Conservation (phyloP, 2,329 filamentous ascomycete species). For the Colletotrichum sp. region DNA sequence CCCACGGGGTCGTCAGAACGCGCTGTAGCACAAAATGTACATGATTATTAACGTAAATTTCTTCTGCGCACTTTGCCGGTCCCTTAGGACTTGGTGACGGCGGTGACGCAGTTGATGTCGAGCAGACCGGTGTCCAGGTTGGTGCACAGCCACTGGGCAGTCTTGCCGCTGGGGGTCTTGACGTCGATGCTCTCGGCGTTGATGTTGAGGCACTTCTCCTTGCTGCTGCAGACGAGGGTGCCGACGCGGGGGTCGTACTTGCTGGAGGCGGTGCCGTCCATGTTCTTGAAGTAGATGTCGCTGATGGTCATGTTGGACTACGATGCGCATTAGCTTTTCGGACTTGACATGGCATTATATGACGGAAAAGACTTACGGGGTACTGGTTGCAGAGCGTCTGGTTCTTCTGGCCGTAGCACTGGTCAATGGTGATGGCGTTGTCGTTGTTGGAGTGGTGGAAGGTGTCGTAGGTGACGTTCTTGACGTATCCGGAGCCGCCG, state of each 20-base stretch:
- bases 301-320: slow-evolving; percentile 20
- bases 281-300: slow-evolving; percentile 23
- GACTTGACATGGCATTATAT: neutral
- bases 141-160: slow-evolving; percentile 12
- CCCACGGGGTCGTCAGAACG: neutral
- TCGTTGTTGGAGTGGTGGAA: slow-evolving; percentile 68
- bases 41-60: neutral
- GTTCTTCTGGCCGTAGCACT: slow-evolving; percentile 22
- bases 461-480: slow-evolving; percentile 70
- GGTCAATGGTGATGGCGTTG: slow-evolving; percentile 33
- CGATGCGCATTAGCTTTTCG: neutral
- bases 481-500: slow-evolving; percentile 63
- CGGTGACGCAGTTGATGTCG: slow-evolving; percentile 15
- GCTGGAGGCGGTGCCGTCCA: slow-evolving; percentile 17
- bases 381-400: slow-evolving; percentile 21
- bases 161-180: slow-evolving; percentile 18
- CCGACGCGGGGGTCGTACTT: slow-evolving; percentile 20
- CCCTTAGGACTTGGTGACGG: slow-evolving; percentile 1
- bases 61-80: neutral
- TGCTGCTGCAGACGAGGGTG: slow-evolving; percentile 20
- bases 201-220: slow-evolving; percentile 20
- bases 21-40: neutral
- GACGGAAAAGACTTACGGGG: neutral
- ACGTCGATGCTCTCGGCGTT: slow-evolving; percentile 15
- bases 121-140: slow-evolving; percentile 17